phyloP scores from a whole-genome alignment of 179 eudicot species.

The Heliamphora pulchella region DNA sequence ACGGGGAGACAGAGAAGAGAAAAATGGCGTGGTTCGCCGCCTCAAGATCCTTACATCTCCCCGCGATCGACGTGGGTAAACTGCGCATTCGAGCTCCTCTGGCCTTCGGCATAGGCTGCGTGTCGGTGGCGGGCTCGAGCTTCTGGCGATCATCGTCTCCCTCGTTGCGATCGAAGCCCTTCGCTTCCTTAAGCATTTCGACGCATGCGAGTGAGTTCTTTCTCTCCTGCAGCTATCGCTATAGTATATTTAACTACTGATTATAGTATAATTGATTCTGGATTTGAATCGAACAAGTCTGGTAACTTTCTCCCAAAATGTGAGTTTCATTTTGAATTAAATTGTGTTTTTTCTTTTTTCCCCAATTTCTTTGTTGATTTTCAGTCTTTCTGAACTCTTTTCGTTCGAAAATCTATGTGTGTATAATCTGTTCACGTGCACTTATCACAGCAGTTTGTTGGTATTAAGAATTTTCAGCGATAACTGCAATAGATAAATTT shows the following conservation, averaged over 20 bases:
- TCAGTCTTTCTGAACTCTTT: not conserved
- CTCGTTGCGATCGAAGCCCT: constrained; percentile 33
- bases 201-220: constrained; percentile 27
- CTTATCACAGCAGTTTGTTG: not conserved
- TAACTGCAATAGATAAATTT: not conserved
- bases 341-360: not conserved
- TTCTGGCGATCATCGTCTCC: constrained; percentile 27
- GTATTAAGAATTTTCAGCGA: not conserved
- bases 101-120: constrained; percentile 49
- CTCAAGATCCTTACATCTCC: constrained; percentile 43
- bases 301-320: not conserved
- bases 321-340: not conserved
- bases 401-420: not conserved
- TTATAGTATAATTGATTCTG: not conserved
- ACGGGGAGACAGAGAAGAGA: too few relatives aligned
- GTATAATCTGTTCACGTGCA: not conserved
- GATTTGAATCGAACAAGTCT: not conserved
- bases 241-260: not conserved
- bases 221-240: constrained; percentile 9
- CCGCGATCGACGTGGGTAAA: constrained; percentile 43
- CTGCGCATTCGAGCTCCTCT: constrained; percentile 40
- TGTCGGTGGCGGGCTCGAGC: constrained; percentile 43
- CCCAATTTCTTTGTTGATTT: not conserved
- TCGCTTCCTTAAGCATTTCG: constrained; percentile 55
- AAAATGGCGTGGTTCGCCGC: constrained; percentile 61